Evolutionary conservation across 2,329 filamentous ascomycete species (phyloP).

Genomic region (Hypomyces rosellus): DNA sequence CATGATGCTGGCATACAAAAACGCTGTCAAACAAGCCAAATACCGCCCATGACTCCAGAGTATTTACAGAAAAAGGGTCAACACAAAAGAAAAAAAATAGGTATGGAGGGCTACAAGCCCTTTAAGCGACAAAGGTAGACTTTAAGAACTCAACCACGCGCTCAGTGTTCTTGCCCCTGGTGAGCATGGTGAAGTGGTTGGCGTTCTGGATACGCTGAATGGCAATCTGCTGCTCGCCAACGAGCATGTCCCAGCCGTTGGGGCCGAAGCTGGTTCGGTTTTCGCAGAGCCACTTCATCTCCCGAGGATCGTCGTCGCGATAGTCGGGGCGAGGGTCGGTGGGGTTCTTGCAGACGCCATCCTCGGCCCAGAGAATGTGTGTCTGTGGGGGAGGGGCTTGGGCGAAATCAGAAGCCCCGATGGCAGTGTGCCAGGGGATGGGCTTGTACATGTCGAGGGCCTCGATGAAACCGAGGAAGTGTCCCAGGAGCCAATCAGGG

Average conservation of each 20-base stretch:
- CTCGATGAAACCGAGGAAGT: constrained; percentile 63
- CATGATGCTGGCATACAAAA: too few relatives aligned
- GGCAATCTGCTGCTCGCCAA: constrained; percentile 34
- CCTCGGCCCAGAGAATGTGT: constrained; percentile 65
- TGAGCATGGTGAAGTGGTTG: constrained; percentile 72
- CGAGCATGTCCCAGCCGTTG: constrained; percentile 64
- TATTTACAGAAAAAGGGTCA: too few relatives aligned
- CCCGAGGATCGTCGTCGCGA: constrained; percentile 10
- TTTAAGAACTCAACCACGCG: constrained; percentile 3
- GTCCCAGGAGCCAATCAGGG: constrained; percentile 64
- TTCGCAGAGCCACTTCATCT: constrained; percentile 58
- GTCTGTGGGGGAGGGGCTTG: constrained; percentile 44
- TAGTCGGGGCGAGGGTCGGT: constrained; percentile 44
- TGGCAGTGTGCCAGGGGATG: constrained; percentile 45
- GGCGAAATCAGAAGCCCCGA: constrained; percentile 25
- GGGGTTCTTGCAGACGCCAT: constrained; percentile 59
- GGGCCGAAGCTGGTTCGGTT: constrained; percentile 64
- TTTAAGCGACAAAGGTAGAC: not conserved
- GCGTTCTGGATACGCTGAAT: constrained; percentile 28
- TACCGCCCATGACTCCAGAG: too few relatives aligned
- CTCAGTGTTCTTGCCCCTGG: constrained; percentile 6
- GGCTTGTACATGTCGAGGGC: constrained; percentile 62
- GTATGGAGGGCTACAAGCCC: too few relatives aligned
- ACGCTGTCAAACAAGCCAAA: too few relatives aligned
- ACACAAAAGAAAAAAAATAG: too few relatives aligned